Evolutionary conservation across 2,329 filamentous ascomycete species (phyloP).

Genomic region (Paecilomyces niveus): DNA sequence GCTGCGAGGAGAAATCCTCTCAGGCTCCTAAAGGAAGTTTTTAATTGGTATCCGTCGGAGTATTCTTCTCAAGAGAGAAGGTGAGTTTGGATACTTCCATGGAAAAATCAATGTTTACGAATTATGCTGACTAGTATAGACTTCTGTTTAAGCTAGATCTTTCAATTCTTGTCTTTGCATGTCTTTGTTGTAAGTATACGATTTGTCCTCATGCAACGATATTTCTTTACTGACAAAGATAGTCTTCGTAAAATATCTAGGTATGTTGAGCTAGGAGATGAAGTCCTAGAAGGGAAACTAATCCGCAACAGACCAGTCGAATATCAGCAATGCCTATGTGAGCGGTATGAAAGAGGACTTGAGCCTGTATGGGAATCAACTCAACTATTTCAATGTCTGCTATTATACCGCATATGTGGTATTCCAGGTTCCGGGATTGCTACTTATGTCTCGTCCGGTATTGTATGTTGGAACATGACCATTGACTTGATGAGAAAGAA

Average conservation of each 20-base stretch:
- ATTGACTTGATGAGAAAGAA: constrained; percentile 9
- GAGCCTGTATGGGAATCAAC: constrained; percentile 21
- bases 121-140: constrained; percentile 6
- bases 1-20: constrained; percentile 6
- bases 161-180: constrained; percentile 23
- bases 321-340: constrained; percentile 28
- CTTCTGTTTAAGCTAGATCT: constrained; percentile 24
- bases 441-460: constrained; percentile 22
- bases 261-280: constrained; percentile 3
- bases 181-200: constrained; percentile 20
- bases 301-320: constrained; percentile 19
- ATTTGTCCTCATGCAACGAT: neutral
- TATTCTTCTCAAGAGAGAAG: constrained; percentile 23
- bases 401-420: constrained; percentile 20
- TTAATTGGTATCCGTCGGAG: constrained; percentile 25
- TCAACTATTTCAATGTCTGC: constrained; percentile 25
- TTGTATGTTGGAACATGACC: constrained; percentile 10
- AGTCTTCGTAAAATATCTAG: constrained; percentile 21
- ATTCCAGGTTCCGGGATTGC: constrained; percentile 22
- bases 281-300: neutral
- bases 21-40: constrained; percentile 21
- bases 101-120: too few species aligned
- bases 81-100: constrained; percentile 6
- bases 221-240: neutral
- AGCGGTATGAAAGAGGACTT: constrained; percentile 27